These are phyloP conservation scores for Sorghum bicolor DNA, from an alignment of 176 grass and related monocot species.

Conservation along the genomic window Sorghum_bicolor_NCBIv3 NC_012877.2:58296501-58297000, in stretches of 20 bases:
- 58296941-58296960: conserved; percentile 27
- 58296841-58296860: background rate
- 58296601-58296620: background rate
- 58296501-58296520: background rate
- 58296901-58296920: background rate
- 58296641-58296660: background rate
- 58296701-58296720: background rate
- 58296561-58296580: background rate
- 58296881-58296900: background rate
- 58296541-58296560: background rate
- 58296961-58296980: background rate
- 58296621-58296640: background rate
- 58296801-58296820: background rate
- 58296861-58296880: background rate
- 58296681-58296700: background rate
- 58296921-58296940: conserved; percentile 27
- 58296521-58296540: background rate
- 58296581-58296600: background rate
- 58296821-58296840: background rate
- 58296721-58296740: background rate
- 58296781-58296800: background rate
- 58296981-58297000: background rate
- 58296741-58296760: background rate
- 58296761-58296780: background rate
- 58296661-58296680: background rate